Evolutionary conservation across 164 flowering plant species (phyloP), one percentile per base, ranked within the genome.

Genomic region (Vitis rupestris): DNA sequence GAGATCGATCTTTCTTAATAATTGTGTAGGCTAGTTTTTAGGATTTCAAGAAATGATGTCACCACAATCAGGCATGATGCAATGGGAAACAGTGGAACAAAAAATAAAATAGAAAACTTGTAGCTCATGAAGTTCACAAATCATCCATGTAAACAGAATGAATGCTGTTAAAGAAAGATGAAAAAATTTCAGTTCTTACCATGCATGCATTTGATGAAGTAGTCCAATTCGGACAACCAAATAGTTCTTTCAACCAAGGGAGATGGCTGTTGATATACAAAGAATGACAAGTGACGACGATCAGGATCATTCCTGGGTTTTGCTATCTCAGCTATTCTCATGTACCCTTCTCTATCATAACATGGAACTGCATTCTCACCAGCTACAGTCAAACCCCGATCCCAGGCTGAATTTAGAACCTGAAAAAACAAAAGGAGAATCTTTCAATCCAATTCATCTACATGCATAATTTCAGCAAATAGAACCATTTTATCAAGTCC

Each of bases 361-460:
- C 88, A 85, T 27, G 89, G 79, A 53, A 76, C 71, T 31, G 81
- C 65, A 75, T 89, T 91, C 66, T 87, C 86, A 70, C 93, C 92
- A 54, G 92, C 92, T 47, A 87, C 70, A 16, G 54, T 27, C 79
- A 89, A 72, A 53, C 88, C 90, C 50, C 72, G 82, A 65, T 89
- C 93, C 93, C 97, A 88, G 2, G 92, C 97, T 47, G 88, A 83
- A 82, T 87, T 89, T 57, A 86, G 64, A 76, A 91, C 87, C 97
- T 90, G 80, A 52, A 69, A 57, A 17, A 51, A 57, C 48, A 70
- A 23, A 23, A 52, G 37, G 61, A 50, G 30, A 29, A 59, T 13
- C 14, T 12, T 17, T 27, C 57, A 50, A 19, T 23, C 27, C 27
- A 23, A 23, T 23, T 23, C 27, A 6, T 14, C 10, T 16, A 51